Evolutionary conservation across 805 yeast species (phyloP).

Genomic region (Hanseniaspora guilliermondii): DNA sequence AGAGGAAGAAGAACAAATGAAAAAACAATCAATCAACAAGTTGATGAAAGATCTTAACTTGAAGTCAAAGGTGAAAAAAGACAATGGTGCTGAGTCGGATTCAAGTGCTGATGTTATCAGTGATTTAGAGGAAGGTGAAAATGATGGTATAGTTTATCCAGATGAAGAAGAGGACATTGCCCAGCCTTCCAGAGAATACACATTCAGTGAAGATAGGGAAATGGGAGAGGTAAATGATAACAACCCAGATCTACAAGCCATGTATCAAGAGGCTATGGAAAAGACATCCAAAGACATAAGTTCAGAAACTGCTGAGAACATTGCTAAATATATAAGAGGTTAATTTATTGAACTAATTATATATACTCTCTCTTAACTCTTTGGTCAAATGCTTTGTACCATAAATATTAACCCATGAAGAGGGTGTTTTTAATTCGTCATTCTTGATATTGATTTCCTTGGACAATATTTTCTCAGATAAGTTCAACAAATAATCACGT

Average conservation of each 20-base stretch:
- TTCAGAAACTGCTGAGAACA: conserved; percentile 57
- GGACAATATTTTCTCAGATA: not conserved
- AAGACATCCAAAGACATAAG: conserved; percentile 48
- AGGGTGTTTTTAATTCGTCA: conserved; percentile 34
- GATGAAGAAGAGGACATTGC: conserved; percentile 36
- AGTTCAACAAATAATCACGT: not conserved
- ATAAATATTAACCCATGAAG: conserved; percentile 76
- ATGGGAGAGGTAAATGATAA: conserved; percentile 41
- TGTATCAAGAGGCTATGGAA: conserved; percentile 65
- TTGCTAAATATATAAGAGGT: conserved; percentile 49
- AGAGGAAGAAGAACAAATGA: conserved; percentile 57
- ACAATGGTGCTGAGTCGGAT: conserved; percentile 36
- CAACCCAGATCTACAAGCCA: conserved; percentile 41
- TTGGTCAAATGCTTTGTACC: conserved; percentile 58
- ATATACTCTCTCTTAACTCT: conserved; percentile 69
- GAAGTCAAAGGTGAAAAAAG: conserved; percentile 27
- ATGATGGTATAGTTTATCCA: conserved; percentile 32
- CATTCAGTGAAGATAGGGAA: conserved; percentile 53
- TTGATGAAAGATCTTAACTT: conserved; percentile 83
- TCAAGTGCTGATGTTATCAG: conserved; percentile 44
- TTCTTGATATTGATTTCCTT: not conserved
- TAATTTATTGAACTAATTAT: conserved; percentile 23
- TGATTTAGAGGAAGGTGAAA: conserved; percentile 32
- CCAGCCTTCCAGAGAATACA: conserved; percentile 53
- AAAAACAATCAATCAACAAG: conserved; percentile 55